Evolutionary conservation across 805 yeast species (phyloP), one percentile per base, ranked within the genome.

Genomic region (Torulaspora gathmanii): DNA sequence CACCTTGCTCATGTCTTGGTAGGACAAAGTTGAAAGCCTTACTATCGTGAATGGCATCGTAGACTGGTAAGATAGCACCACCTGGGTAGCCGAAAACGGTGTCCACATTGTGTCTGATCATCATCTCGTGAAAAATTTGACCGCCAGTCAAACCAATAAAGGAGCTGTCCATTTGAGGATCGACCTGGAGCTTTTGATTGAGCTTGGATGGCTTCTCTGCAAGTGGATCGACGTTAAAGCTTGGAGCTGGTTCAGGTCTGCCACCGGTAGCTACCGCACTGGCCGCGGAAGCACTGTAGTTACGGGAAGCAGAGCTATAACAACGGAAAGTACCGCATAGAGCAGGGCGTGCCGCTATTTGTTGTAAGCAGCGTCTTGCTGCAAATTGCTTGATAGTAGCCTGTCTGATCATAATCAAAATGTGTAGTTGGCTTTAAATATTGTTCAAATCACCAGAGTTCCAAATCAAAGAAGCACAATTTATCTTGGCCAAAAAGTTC

Each of bases 1-100:
- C 99, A 66, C 99, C 99, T 71, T 93, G 99, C 70, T 93, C 99
- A 68, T 93, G 98, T 60, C 95, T 79, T 39, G 99, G 99, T 53
- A 93, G 73, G 45, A 93, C 86, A 64, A 93, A 93, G 56, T 83
- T 80, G 75, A 93, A 91, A 61, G 85, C 79, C 46, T 83, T 81
- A 16, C 96, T 86, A 72, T 91, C 85, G 74, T 84, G 86, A 57
- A 93, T 93, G 55, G 98, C 98, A 65, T 93, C 99, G 64, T 85
- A 93, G 20, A 93, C 99, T 11, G 99, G 98, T 60, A 93, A 76
- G 61, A 93, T 93, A 55, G 99, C 99, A 66, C 99, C 99, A 61
- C 99, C 99, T 44, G 99, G 95, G 72, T 93, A 93, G 34, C 99
- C 99, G 66, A 91, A 93, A 38, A 93, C 80, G 48, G 96, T 88